Evolutionary conservation across 2,329 filamentous ascomycete species (phyloP), one percentile per base, ranked within the genome.

Genomic region (Botryotinia calthae): DNA sequence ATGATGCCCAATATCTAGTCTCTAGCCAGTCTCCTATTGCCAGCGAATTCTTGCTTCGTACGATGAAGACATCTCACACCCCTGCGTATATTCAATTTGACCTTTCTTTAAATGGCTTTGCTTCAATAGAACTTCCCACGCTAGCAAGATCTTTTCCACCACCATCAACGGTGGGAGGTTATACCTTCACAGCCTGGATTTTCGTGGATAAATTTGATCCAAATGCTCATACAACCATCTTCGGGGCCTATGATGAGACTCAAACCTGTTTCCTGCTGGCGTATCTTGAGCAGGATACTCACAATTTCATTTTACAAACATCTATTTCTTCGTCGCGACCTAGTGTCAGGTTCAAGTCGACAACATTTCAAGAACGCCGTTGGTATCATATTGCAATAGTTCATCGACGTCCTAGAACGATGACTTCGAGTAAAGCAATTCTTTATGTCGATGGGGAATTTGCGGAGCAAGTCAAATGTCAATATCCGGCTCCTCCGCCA

Each of bases 371-470:
- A 77, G 87, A 92, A 75, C 88, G 90, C 71, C 87, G 85, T 77
- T 99, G 96, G 96, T 99, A 99, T 82, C 96, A 99, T 82, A 89
- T 99, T 78, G 93, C 91, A 61, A 84, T 99, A 74, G 93, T 96
- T 37, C 96, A 99, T 82, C 90, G 92, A 67, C 88, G 91, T 51
- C 90, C 91, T 14, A 94, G 91, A 81, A 89, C 93, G 0, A 90
- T 93, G 81, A 87, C 88, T 16, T 88, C 91, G 4, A 93, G 93
- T 78, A 94, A 94, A 78, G 95, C 95, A 28, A 92, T 92, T 20
- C 87, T 99, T 20, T 98, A 95, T 80, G 90, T 99, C 75, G 89
- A 99, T 81, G 96, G 96, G 70, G 93, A 98, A 80, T 97, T 98
- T 82, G 90, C 93, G 40, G 96, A 99, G 82, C 94, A 98, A 80